Base-by-base conservation (phyloP, 306 rosid species). In the Quercus parvula region DNA sequence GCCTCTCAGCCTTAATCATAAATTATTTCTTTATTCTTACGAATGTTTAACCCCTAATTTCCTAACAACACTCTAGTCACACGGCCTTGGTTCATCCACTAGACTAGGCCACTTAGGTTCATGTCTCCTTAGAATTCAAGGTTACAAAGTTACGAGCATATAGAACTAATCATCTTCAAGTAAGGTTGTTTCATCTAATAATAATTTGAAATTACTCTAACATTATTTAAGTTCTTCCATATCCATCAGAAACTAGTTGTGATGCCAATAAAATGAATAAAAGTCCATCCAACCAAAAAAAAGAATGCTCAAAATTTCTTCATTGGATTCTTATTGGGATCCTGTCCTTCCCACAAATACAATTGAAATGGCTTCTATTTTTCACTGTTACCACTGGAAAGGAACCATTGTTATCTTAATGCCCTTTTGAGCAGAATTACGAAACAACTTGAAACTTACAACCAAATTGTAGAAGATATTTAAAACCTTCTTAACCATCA, bases 401-500 rank as follows among this genome's bases (percentile, higher is more conserved):
- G 35, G 11, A 9, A 49, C 52, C 38, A 68, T 38, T 64, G n/a
- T 46, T 8, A 67, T 35, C 17, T 15, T 31, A 68, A 24, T 33
- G 74, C 57, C 57, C 77, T 54, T 79, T 73, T 71, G n/a, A 35
- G 81, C 0, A 51, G n/a, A 56, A 79, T 77, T 27, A 80, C 70
- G 66, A 64, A 83, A 83, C 55, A 77, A 73, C 24, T 20, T 6
- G 19, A 74, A 15, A 51, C 57, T 35, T 20, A 13, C 33, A 19
- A 68, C 51, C 41, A 55, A 66, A 25, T 75, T 68, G 67, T 52
- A 69, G 10, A 66, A 66, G 70, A 44, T 31, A 31, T 31, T 13
- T 31, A 28, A 49, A 31, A 11, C 28, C 33, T 72, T 58, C 20
- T 79, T 77, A 84, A 30, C 73, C 84, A 61, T 80, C 84, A 54